Evolutionary conservation across 768 basidiomycete species (phyloP).

Genomic region (Leccinum subgranulosum): DNA sequence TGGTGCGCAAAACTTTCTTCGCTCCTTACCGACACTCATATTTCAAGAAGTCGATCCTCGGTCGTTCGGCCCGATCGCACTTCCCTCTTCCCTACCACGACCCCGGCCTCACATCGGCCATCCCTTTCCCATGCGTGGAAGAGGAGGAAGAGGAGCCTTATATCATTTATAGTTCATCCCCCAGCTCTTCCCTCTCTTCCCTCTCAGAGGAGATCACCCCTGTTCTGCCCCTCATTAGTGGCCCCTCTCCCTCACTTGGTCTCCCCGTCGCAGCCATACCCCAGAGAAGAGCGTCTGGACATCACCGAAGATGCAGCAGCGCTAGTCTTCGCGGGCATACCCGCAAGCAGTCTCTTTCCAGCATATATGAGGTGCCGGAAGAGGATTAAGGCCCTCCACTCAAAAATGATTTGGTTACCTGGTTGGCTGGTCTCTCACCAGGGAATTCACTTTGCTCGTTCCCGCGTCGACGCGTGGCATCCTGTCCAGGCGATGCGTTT

Average conservation of each 20-base stretch:
- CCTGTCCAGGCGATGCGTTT: slow-evolving; percentile 21
- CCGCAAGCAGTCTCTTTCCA: slow-evolving; percentile 30
- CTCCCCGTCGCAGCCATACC: slow-evolving; percentile 3
- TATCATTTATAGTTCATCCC: slow-evolving; percentile 33
- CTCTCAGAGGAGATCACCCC: slow-evolving; percentile 29
- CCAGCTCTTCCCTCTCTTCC: slow-evolving; percentile 31
- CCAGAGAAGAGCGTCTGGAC: slow-evolving; percentile 19
- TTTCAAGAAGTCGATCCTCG: slow-evolving; percentile 19
- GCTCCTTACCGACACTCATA: neutral
- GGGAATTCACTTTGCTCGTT: slow-evolving; percentile 12
- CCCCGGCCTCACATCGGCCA: slow-evolving; percentile 10
- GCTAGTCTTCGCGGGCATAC: slow-evolving; percentile 30
- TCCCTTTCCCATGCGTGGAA: slow-evolving; percentile 26
- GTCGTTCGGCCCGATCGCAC: slow-evolving; percentile 11
- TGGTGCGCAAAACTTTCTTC: slow-evolving; percentile 7
- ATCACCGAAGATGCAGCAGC: slow-evolving; percentile 31
- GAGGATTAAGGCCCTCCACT: slow-evolving; percentile 20
- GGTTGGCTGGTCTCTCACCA: slow-evolving; percentile 19
- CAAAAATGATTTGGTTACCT: slow-evolving; percentile 5
- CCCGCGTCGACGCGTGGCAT: slow-evolving; percentile 7
- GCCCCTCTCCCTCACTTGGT: slow-evolving; percentile 10
- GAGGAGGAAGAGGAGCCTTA: slow-evolving; percentile 34
- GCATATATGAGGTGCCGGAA: slow-evolving; percentile 32
- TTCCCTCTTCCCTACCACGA: slow-evolving; percentile 15
- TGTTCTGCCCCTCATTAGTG: slow-evolving; percentile 21